Evolutionary conservation across 495 filamentous ascomycete species (phyloP), one percentile per base, ranked within the genome.

Genomic region (Penicillium ochrochloron): DNA sequence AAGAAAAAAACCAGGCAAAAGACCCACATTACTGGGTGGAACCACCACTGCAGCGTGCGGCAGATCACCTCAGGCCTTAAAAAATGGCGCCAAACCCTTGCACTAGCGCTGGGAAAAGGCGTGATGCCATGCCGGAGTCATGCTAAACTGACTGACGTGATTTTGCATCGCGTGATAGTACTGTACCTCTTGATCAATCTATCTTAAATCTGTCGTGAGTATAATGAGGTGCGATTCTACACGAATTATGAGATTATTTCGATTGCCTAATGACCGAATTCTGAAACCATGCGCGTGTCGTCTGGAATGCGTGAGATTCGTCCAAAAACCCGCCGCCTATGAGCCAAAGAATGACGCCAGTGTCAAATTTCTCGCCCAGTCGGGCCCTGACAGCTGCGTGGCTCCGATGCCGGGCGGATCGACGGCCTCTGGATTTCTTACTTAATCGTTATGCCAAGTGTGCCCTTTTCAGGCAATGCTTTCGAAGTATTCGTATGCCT

Each of bases 11-110:
- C 60, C 66, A 61, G 37, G 19, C 6, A 35, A 39, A 11, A 25
- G 63, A 62, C 64, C 68, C 68, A 66, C 71, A 58, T 56, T 34
- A 8, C 2, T 34, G 27, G 27, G 68, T 68, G 70, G 70, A 63
- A 57, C 68, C 68, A 52, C 50, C 7, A 8, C 27, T 17, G 27
- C 21, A 33, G 33, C 29, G 19, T 25, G 34, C 57, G 61, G 60
- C 54, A 65, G 63, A 70, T 70, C 67, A 70, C 56, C 56, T 52
- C 51, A 67, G 54, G 54, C 48, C 21, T 59, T 63, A 52, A 61
- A 53, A 59, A 68, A 66, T 72, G 64, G 62, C 70, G 63, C 58
- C 57, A 61, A 67, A 57, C 66, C 62, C 55, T 51, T 46, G 34
- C 58, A 19, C 44, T 56, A 61, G 57, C 25, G 25, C 42, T 23